These are phyloP conservation scores for Suillus subaureus DNA, from an alignment of 768 basidiomycete genomes.

Conservation along the genomic window DNA sequence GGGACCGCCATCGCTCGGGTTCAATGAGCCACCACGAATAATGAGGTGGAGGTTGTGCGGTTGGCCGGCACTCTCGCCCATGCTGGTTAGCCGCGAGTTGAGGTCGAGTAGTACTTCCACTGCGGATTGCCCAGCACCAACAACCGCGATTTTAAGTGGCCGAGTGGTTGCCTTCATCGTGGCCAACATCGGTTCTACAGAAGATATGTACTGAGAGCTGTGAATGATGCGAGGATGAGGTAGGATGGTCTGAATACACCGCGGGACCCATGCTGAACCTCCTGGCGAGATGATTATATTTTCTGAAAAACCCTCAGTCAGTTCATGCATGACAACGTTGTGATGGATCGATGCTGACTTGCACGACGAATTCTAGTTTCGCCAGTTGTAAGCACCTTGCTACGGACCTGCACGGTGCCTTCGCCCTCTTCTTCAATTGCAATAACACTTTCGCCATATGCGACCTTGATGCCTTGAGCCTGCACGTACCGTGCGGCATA, in stretches of 20 bases:
- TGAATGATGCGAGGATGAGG: conserved; percentile 43
- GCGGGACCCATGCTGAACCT: conserved; percentile 47
- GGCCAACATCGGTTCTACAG: conserved; percentile 38
- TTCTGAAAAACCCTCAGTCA: conserved; percentile 24
- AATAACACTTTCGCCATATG: conserved; percentile 50
- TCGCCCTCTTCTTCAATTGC: conserved; percentile 35
- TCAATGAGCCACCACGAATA: conserved; percentile 51
- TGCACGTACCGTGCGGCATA: conserved; percentile 53
- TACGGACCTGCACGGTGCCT: conserved; percentile 42
- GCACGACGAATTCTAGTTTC: conserved; percentile 36
- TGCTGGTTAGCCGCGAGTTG: conserved; percentile 38
- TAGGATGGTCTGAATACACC: conserved; percentile 32
- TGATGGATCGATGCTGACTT: conserved; percentile 34
- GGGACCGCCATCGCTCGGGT: conserved; percentile 53
- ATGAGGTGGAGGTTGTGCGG: conserved; percentile 51
- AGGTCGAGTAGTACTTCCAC: conserved; percentile 50
- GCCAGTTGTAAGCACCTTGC: conserved; percentile 38
- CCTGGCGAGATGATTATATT: conserved; percentile 56
- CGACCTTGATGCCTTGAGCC: conserved; percentile 43
- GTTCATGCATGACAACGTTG: conserved; percentile 1
- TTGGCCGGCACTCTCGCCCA: conserved; percentile 25
- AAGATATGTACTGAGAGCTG: conserved; percentile 45
- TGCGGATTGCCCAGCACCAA: conserved; percentile 52
- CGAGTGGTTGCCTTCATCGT: conserved; percentile 21
- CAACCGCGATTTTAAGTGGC: conserved; percentile 45